Evolutionary conservation across 306 rosid species (phyloP), one percentile per base, ranked within the genome.

Genomic region (Castanea crenata): DNA sequence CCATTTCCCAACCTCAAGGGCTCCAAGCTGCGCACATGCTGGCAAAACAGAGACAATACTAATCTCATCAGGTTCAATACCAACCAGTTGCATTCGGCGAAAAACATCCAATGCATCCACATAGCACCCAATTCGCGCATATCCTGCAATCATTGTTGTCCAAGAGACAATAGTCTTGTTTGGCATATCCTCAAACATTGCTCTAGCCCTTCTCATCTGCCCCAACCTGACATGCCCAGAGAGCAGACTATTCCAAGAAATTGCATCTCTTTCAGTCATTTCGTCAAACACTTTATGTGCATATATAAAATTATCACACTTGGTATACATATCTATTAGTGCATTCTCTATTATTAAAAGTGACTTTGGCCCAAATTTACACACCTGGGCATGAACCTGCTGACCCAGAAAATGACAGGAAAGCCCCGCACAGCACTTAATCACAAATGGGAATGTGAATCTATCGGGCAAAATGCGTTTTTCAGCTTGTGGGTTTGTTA

Each of bases 1-100:
- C 97, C 91, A 90, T 75, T 89, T 92, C 78, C 99, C 98, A 55
- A 86, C 87, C 82, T 92, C 94, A 44, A 94, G 91, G 61, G 96
- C 92, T 38, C 97, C 97, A 54, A 90, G 92, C 67, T 91, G 91
- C 0, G 94, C 90, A 82, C 99, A 94, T 0, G 94, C 92, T 0
- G 96, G 99, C 73, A 91, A 76, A 73, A 87, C 94, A 31, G 95
- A 80, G 29, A 92, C 74, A 75, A 94, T 51, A 77, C 97, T 87
- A 32, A 94, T 84, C 88, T 89, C 91, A 79, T 94, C 97, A 7
- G 93, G 91, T 29, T 88, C 92, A 57, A 87, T 79, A 20, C 91
- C 97, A 71, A 71, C 82, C 85, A 71, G 78, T 80, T 92, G 90
- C 99, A 94, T 92, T 87, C 41, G 61, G 59, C 85, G 82, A 71